Base-by-base conservation (phyloP, 805 yeast species). In the Metschnikowia santaceciliae region DNA sequence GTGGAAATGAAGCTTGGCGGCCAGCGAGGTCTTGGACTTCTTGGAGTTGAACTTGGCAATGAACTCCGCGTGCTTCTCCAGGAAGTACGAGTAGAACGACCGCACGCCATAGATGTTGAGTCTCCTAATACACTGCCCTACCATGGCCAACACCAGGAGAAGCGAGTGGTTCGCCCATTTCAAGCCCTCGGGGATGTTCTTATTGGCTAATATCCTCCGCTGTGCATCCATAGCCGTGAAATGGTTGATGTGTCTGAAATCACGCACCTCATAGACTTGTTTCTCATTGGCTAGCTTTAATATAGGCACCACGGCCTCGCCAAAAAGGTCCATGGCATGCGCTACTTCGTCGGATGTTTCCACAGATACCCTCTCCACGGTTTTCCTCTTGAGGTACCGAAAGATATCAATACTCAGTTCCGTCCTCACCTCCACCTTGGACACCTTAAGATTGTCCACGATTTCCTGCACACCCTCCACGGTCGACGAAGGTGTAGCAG, bases 401-500 rank as follows among this genome's bases (percentile, higher is more conserved):
- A 74, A 70, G 8, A 90, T 85, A 64, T 95, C 98, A 15, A 82
- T 74, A 56, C 94, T 85, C 35, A 80, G 79, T 62, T 94, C 98
- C 0, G 97, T 87, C 52, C 98, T 74, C 19, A 91, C 81, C 64
- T 92, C 97, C 40, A 90, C 83, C 49, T 77, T 77, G 0, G 97
- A 84, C 0, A 94, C 87, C 26, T 69, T 68, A 52, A 94, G 69
- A 59, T 88, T 89, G 50, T 80, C 78, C 0, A 94, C 83, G 26
- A 94, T 86, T 43, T 82, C 85, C 65, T 95, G 97, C 0, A 95
- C 95, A 2, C 92, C 88, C 51, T 88, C 96, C 1, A 89, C 78
- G 52, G 86, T 86, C 0, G 96, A 76, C 0, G 97, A 94, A 0
- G 99, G 99, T 0, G 99, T 94, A 1, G 99, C 99, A 0, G 98